phyloP scores from a whole-genome alignment of 2,329 filamentous ascomycete species.

The Leptographium lundbergii region DNA sequence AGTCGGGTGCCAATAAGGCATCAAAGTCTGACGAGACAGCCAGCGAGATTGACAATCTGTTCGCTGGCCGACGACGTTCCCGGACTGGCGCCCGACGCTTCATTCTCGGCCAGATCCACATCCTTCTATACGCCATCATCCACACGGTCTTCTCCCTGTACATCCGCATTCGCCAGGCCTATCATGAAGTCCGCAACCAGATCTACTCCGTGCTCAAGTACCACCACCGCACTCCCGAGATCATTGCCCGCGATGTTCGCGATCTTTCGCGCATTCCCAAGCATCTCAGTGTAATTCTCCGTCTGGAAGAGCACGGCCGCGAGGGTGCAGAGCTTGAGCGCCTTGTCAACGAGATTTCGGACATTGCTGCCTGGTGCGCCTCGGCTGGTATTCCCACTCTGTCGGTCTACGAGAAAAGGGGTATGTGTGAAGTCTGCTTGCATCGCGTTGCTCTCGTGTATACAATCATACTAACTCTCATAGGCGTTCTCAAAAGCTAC shows the following conservation, averaged over 20 bases:
- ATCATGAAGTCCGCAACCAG: constrained; percentile 65
- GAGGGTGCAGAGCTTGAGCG: constrained; percentile 66
- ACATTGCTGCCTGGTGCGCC: constrained; percentile 86
- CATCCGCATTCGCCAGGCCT: constrained; percentile 67
- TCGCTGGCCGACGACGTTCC: constrained; percentile 17
- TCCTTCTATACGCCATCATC: constrained; percentile 54
- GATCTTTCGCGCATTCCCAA: constrained; percentile 61
- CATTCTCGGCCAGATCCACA: constrained; percentile 48
- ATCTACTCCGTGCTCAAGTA: constrained; percentile 77
- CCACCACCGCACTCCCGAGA: constrained; percentile 87
- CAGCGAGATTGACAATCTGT: background rate
- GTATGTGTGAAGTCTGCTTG: constrained; percentile 32
- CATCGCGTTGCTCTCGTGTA: background rate
- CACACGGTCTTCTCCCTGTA: constrained; percentile 82
- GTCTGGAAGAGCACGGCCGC: constrained; percentile 55
- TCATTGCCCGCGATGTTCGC: constrained; percentile 79
- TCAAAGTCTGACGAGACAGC: background rate
- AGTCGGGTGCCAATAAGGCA: background rate
- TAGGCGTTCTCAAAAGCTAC: constrained; percentile 80
- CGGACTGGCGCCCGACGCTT: constrained; percentile 49
- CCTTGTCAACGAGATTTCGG: constrained; percentile 82
- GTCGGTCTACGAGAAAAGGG: constrained; percentile 85
- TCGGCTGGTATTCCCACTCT: constrained; percentile 78
- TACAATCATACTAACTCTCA: background rate
- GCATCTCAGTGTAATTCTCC: constrained; percentile 79